Base-by-base conservation (phyloP, 306 rosid species). In the Hippophae tibetana region DNA sequence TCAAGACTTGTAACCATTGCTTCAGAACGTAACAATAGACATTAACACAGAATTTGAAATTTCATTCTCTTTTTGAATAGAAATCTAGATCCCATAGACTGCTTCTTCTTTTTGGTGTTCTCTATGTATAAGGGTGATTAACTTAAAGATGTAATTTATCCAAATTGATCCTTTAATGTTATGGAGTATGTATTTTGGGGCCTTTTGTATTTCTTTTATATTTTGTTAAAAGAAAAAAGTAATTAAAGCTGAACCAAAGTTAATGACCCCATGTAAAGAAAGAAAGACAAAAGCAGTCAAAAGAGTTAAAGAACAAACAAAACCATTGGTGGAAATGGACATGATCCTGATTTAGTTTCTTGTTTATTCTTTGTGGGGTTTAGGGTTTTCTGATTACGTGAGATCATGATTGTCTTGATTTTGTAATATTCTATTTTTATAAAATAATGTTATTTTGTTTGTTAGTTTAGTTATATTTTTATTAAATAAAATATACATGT, bases 1-100 rank as follows among this genome's bases (percentile, higher is more conserved):
- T 63, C 90, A 5, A 82, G 89, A 76, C 99, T 93, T 47, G 79
- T 93, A 56, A 60, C 83, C 42, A 57, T 80, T 74, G 85, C 82
- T 25, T 85, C 80, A 11, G 97, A 88, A 59, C 18, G 18, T 18
- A 18, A 52, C 48, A 84, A 60, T 78, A 72, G 60, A 69, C 65
- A 38, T 2, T 27, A 50, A 83, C 68, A 71, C 86, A 83, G 80
- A 54, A 62, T 62, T 44, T 84, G 79, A 79, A 41, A 53, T 31
- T 26, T 43, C 40, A 42, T 12, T 43, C 13, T 9, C 41, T 6
- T 26, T 47, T 14, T 7, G 59, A 43, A 42, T 62, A n/a, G 70
- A 65, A 57, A 52, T 40, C 27, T 48, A 38, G 13, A 74, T 45
- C 60, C 63, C 13, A 60, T 14, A 42, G 31, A 66, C 57, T 51